Conservation (phyloP, 768 basidiomycete species). For the Boletus huronensis region DNA sequence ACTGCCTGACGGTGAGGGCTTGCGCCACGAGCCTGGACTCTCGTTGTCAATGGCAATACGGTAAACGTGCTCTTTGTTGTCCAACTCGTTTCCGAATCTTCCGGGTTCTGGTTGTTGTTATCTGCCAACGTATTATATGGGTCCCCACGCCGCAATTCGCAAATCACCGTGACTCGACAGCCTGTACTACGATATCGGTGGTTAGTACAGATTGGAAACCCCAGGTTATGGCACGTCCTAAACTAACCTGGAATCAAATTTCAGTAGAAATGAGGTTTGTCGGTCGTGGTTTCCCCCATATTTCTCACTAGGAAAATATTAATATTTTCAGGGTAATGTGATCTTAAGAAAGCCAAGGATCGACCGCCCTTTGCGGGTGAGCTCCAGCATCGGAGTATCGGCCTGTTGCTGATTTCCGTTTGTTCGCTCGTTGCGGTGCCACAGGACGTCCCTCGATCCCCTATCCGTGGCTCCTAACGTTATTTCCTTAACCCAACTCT, state of each 20-base stretch:
- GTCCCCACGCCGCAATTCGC: neutral
- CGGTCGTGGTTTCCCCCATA: neutral
- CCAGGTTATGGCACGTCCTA: neutral
- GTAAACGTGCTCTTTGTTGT: neutral
- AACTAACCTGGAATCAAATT: too few relatives aligned
- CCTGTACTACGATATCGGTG: neutral
- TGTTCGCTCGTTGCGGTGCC: neutral
- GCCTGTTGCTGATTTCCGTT: neutral
- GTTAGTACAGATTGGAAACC: neutral
- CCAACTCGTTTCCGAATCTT: neutral
- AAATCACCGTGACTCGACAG: neutral
- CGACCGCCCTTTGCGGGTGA: neutral
- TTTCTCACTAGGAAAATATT: neutral
- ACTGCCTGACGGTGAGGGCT: neutral
- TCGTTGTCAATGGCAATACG: neutral
- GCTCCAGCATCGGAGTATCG: neutral
- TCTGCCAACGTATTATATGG: neutral
- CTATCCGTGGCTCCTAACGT: slow-evolving; percentile 6
- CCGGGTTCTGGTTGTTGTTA: neutral
- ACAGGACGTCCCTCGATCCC: slow-evolving; percentile 2
- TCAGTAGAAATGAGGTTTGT: neutral
- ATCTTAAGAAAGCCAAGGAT: neutral
- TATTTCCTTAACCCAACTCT: neutral
- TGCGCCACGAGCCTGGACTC: neutral
- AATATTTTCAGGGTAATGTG: neutral